Percentiles rank a stretch among this genome's conserved stretches.
Evolutionary conservation across 1,139 yeast species (phyloP).

Genomic region (Keqinozyma sinolaborantium): DNA sequence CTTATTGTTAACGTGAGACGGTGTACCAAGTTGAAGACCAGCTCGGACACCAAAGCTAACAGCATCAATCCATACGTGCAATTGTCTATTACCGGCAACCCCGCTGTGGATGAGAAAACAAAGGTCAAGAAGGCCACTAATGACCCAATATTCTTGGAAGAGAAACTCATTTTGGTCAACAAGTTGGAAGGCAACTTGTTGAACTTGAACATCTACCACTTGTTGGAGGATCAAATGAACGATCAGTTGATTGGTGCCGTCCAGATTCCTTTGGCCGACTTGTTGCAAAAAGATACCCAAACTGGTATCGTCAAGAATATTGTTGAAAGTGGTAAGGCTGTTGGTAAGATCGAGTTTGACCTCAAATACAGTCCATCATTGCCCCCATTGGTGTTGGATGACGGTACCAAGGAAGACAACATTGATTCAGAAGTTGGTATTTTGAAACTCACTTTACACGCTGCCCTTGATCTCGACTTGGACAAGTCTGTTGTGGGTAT

Average conservation of each 20-base stretch:
- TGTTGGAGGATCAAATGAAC: constrained; percentile 47
- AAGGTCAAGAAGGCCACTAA: constrained; percentile 52
- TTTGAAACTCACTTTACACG: constrained; percentile 65
- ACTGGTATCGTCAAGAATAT: constrained; percentile 31
- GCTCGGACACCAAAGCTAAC: constrained; percentile 35
- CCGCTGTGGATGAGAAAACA: constrained; percentile 46
- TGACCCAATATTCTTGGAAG: constrained; percentile 64
- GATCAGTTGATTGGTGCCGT: constrained; percentile 56
- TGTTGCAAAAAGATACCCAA: constrained; percentile 50
- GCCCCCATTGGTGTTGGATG: constrained; percentile 42
- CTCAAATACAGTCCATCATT: constrained; percentile 62
- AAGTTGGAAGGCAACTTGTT: constrained; percentile 54
- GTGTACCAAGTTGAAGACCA: constrained; percentile 45
- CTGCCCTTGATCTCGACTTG: constrained; percentile 68
- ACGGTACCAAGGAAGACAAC: constrained; percentile 47
- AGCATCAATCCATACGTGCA: constrained; percentile 61
- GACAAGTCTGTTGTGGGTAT: constrained; percentile 64
- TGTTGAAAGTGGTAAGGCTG: constrained; percentile 51
- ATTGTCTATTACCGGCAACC: constrained; percentile 42
- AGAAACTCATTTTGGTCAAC: constrained; percentile 56
- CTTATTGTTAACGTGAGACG: constrained; percentile 60
- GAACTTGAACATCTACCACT: constrained; percentile 51
- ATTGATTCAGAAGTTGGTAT: constrained; percentile 67
- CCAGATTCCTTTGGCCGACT: constrained; percentile 52
- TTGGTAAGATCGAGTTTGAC: constrained; percentile 60